Evolutionary conservation across 495 filamentous ascomycete species (phyloP), one percentile per base, ranked within the genome.

Genomic region (Hyaloscypha finlandica): DNA sequence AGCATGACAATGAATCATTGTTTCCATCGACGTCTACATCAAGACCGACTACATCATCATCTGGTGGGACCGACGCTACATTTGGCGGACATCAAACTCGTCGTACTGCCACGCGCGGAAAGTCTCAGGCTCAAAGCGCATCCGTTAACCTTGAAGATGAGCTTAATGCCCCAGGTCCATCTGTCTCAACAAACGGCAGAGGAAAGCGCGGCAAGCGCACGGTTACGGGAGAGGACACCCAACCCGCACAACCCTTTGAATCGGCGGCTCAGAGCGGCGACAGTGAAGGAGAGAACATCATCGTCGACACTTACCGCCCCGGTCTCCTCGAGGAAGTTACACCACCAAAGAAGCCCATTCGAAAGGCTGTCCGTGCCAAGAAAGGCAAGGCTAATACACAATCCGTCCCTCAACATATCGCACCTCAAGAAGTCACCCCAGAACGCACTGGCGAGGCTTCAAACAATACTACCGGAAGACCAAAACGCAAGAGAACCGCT

Each of bases 1-100:
- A 71, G 30, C 25, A 57, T 20, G 57, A 78, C 75, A 53, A 73
- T 65, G 31, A 75, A 88, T 93, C 70, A 91, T 83, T 70, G 71
- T 86, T 14, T 80, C 80, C 19, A 81, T 93, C 6, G 82, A 88
- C 61, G 9, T 29, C 30, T 14, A 58, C 62, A 14, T 62, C 70
- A 29, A 45, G 58, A 39, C 53, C 61, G 6, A 65, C 66, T 12
- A 61, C 60, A 52, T 62, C 63, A n/a, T 61, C 52, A 3, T 58
- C 58, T 29, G 29, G 33, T 22, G 59, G n/a, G 8, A 62, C 51
- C 33, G 42, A 20, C 19, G 62, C 52, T 4, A 66, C 58, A 4
- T 12, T 59, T 52, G 52, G 9, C 11, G 52, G 52, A 25, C 57
- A 63, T 32, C 57, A 39, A 16, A 63, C 48, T 22, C 32, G 33